Evolutionary conservation across 441 rosid genomes (phyloP).

Genomic region (Rhodomyrtus psidioides): DNA sequence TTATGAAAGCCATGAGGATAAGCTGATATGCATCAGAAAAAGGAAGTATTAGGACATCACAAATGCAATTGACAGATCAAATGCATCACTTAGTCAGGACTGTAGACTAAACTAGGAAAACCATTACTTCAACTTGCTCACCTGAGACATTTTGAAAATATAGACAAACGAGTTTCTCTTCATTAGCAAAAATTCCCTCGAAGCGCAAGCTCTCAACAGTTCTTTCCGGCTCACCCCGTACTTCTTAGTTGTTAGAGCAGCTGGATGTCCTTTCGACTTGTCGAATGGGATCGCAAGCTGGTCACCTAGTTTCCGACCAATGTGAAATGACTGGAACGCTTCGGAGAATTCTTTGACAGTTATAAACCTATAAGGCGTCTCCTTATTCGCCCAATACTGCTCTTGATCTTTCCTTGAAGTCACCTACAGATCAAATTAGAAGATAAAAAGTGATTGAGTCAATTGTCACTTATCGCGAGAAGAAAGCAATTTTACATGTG

Average conservation of each 20-base stretch:
- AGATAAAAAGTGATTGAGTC: not conserved
- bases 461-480: not conserved
- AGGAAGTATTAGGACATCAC: not conserved
- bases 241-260: conserved; percentile 59
- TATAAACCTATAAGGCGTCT: conserved; percentile 58
- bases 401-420: conserved; percentile 88
- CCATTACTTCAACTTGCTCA: conserved; percentile 12
- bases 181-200: conserved; percentile 77
- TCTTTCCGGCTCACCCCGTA: conserved; percentile 62
- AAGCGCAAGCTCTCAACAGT: conserved; percentile 52
- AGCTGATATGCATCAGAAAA: conserved; percentile 27
- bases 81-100: not conserved
- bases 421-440: conserved; percentile 31
- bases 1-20: conserved; percentile 22
- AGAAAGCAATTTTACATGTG: conserved; percentile 2
- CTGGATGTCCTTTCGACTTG: conserved; percentile 55
- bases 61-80: not conserved
- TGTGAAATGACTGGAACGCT: conserved; percentile 60
- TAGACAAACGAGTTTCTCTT: conserved; percentile 86
- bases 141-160: conserved; percentile 67
- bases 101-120: not conserved
- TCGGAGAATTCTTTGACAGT: conserved; percentile 55
- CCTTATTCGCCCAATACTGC: conserved; percentile 62
- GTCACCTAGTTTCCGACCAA: conserved; percentile 39
- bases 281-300: conserved; percentile 58